Conservation (phyloP, 1,284 basidiomycete species). For the Sporisorium reilianum region DNA sequence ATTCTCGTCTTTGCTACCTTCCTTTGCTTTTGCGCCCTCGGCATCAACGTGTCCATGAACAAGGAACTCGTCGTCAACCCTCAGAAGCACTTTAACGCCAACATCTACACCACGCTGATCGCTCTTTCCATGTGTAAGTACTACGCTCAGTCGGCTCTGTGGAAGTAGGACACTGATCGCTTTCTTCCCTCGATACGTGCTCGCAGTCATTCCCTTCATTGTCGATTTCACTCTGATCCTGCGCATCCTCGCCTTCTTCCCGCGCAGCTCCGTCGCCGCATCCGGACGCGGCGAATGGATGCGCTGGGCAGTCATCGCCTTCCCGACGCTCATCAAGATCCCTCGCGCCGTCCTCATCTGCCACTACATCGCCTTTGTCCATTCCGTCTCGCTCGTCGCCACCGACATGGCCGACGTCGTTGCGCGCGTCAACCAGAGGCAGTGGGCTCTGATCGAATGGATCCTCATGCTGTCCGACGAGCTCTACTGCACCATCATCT, state of each 20-base stretch:
- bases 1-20: conserved; percentile 11
- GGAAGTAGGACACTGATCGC: background rate
- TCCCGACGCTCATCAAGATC: conserved; percentile 72
- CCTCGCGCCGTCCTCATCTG: conserved; percentile 24
- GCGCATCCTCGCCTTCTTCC: conserved; percentile 37
- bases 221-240: conserved; percentile 32
- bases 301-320: conserved; percentile 23
- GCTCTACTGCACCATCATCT: conserved; percentile 34
- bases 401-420: conserved; percentile 24
- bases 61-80: conserved; percentile 26
- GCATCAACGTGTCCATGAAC: conserved; percentile 24
- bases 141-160: background rate
- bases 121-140: conserved; percentile 26
- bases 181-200: background rate
- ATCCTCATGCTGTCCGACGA: conserved; percentile 33
- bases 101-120: conserved; percentile 23
- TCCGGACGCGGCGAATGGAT: too few relatives aligned
- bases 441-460: conserved; percentile 31
- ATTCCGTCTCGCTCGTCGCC: conserved; percentile 1
- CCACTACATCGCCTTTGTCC: conserved; percentile 23
- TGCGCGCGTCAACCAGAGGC: conserved; percentile 21
- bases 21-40: conserved; percentile 18
- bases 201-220: conserved; percentile 29
- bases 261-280: conserved; percentile 9
- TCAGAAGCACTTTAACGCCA: conserved; percentile 17